Evolutionary conservation across 306 rosid genomes (phyloP).

Genomic region (Malus domestica): DNA sequence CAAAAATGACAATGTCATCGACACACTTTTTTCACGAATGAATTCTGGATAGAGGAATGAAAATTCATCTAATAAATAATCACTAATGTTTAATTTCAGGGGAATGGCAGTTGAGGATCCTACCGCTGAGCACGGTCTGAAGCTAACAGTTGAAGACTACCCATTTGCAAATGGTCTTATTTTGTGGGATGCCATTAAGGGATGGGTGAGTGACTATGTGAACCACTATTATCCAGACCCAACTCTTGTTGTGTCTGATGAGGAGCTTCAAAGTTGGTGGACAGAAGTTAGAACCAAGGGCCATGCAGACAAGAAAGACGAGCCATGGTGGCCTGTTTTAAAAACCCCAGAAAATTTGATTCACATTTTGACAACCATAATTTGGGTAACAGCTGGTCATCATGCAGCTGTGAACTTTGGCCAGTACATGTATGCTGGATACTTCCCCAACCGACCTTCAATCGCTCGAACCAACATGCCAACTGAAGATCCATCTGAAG

Average conservation of each 20-base stretch:
- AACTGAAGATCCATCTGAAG: slow-evolving; percentile 18
- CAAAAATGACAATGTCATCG: too few relatives aligned
- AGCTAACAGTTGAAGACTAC: too few relatives aligned
- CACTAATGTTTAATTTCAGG: not conserved
- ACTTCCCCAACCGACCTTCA: slow-evolving; percentile 34
- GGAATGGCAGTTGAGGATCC: slow-evolving; percentile 40
- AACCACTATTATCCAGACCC: slow-evolving; percentile 26
- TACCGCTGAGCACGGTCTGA: slow-evolving; percentile 2
- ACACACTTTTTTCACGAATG: too few relatives aligned
- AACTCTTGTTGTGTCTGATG: slow-evolving; percentile 7
- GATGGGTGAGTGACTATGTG: slow-evolving; percentile 31
- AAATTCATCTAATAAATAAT: too few relatives aligned
- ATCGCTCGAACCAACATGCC: slow-evolving; percentile 32
- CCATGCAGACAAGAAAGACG: slow-evolving; percentile 35
- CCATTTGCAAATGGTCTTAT: slow-evolving; percentile 5
- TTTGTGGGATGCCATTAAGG: slow-evolving; percentile 26
- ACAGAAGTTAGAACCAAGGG: slow-evolving; percentile 33
- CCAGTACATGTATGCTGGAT: slow-evolving; percentile 29
- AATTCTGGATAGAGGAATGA: too few relatives aligned
- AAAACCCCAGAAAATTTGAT: slow-evolving; percentile 14
- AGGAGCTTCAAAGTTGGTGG: slow-evolving; percentile 42
- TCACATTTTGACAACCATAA: slow-evolving; percentile 17
- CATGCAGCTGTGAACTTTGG: slow-evolving; percentile 36
- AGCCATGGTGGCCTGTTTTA: slow-evolving; percentile 37
- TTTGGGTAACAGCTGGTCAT: slow-evolving; percentile 38